Evolutionary conservation across 2,329 filamentous ascomycete species (phyloP).

Genomic region (Mollisia scopiformis): DNA sequence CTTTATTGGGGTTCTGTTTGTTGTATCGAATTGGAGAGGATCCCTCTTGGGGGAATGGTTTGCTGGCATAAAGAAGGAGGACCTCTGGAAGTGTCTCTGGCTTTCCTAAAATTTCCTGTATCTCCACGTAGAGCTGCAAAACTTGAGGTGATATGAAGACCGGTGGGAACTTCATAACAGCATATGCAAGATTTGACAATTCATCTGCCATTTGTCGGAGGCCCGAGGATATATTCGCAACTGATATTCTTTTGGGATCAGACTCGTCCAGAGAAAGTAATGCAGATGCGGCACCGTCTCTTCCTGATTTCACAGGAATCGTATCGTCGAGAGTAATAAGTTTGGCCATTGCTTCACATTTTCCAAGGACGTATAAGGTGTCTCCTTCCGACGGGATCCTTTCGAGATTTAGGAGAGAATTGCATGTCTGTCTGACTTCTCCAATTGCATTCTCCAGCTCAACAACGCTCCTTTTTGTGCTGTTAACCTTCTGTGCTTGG

Average conservation of each 20-base stretch:
- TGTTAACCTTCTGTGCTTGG: neutral
- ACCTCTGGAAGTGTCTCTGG: slow-evolving; percentile 79
- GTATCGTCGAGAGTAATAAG: slow-evolving; percentile 27
- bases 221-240: slow-evolving; percentile 19
- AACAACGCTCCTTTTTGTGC: slow-evolving; percentile 14
- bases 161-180: slow-evolving; percentile 71
- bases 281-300: slow-evolving; percentile 50
- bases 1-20: slow-evolving; percentile 67
- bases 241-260: slow-evolving; percentile 17
- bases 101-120: slow-evolving; percentile 73
- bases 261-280: slow-evolving; percentile 50
- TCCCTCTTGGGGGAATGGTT: slow-evolving; percentile 69
- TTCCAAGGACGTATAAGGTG: slow-evolving; percentile 19
- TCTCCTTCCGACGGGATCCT: slow-evolving; percentile 29
- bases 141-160: slow-evolving; percentile 79
- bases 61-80: slow-evolving; percentile 81
- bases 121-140: slow-evolving; percentile 74
- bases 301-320: slow-evolving; percentile 16
- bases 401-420: slow-evolving; percentile 25
- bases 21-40: slow-evolving; percentile 59
- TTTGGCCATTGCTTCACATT: slow-evolving; percentile 30
- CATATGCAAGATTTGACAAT: slow-evolving; percentile 65
- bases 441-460: slow-evolving; percentile 27
- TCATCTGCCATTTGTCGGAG: slow-evolving; percentile 42
- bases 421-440: slow-evolving; percentile 24